phyloP scores from a whole-genome alignment of 257 asterid genomes.

The Przewalskia tangutica region DNA sequence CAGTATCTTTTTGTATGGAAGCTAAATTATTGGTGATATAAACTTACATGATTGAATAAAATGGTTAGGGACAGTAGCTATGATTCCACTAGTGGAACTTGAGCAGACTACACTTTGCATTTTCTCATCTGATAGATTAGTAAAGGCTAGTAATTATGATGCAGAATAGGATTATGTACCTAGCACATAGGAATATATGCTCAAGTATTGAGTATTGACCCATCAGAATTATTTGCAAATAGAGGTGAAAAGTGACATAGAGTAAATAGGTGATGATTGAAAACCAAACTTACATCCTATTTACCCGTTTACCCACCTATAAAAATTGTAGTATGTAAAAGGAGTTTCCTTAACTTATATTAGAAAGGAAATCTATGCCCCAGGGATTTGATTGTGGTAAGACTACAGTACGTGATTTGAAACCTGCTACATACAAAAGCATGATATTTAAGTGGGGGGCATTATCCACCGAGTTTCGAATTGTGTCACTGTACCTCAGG shows the following conservation, averaged over 20 bases:
- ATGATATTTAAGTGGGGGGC: not conserved
- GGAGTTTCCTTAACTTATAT: not conserved
- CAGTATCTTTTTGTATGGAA: not conserved
- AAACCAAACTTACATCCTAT: not conserved
- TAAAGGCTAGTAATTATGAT: not conserved
- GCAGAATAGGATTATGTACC: not conserved
- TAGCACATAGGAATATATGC: not conserved
- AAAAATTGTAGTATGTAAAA: not conserved
- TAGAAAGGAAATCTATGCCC: not conserved
- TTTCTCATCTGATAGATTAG: not conserved
- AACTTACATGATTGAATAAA: not conserved
- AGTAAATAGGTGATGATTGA: not conserved
- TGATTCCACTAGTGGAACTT: not conserved
- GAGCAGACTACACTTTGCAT: not conserved
- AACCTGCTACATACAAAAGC: not conserved
- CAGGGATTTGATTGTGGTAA: not conserved
- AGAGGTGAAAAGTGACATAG: not conserved
- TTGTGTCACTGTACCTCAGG: no score
- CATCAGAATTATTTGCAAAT: not conserved
- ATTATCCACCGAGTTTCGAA: no score
- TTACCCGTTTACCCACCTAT: not conserved
- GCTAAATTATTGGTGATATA: not conserved
- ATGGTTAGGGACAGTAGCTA: not conserved
- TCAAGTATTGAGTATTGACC: not conserved
- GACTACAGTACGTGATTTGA: not conserved